phyloP scores from a whole-genome alignment of 1,139 yeast genomes.

The Hansenula sp. region DNA sequence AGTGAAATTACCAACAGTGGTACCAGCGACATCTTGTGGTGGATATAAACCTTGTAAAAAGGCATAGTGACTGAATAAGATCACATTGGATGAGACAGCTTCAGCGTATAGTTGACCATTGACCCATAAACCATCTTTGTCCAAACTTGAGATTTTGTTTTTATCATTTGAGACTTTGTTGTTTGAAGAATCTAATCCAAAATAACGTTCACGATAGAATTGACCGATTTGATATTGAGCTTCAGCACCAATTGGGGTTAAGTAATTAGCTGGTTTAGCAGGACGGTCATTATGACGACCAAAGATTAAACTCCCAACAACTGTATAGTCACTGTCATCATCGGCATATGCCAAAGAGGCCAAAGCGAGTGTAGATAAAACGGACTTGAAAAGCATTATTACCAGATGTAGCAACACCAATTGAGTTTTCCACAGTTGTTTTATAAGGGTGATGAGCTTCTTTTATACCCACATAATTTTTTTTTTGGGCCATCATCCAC shows the following conservation, averaged over 20 bases:
- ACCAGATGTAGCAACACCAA: too few species aligned
- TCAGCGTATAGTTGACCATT: constrained; percentile 29
- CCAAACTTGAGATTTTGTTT: constrained; percentile 17
- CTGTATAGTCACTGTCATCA: constrained; percentile 17
- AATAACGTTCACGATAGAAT: constrained; percentile 35
- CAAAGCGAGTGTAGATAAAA: background rate
- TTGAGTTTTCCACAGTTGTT: too few species aligned
- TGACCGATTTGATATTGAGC: constrained; percentile 32
- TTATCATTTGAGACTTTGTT: constrained; percentile 19
- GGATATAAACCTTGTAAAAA: constrained; percentile 43
- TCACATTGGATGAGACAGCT: constrained; percentile 29
- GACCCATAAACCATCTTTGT: constrained; percentile 24
- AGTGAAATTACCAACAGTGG: constrained; percentile 20
- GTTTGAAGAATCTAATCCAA: constrained; percentile 26
- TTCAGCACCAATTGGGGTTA: constrained; percentile 37
- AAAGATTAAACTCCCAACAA: constrained; percentile 38
- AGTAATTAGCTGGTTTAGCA: constrained; percentile 34
- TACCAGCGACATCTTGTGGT: constrained; percentile 27
- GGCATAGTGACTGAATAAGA: constrained; percentile 33
- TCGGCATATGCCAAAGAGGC: background rate
- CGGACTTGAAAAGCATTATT: background rate
- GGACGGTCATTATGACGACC: constrained; percentile 43
- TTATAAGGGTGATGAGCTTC: too few species aligned
- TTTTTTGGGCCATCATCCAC: too few species aligned
- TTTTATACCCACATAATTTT: too few species aligned